Evolutionary conservation across 441 rosid species (phyloP), one percentile per base, ranked within the genome.

Genomic region (Bruguiera hainesii): DNA sequence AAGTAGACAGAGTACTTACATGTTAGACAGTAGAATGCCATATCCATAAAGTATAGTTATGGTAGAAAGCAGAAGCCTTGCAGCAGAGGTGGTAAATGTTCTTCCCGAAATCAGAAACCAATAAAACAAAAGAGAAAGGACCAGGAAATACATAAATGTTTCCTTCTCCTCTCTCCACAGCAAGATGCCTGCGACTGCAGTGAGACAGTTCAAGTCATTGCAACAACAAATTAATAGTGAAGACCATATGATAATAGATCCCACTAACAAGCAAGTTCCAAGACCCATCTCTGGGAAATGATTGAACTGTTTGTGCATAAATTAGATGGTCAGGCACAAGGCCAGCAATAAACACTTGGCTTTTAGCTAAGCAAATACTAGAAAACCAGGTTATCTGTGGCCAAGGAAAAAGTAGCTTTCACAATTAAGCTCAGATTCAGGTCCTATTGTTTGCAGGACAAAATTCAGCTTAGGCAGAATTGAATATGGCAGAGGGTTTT

Each of bases 101-200:
- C 86, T 87, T 75, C 87, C 97, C 69, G 84, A 76, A 50, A 90
- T 87, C 73, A 88, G 85, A 80, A 88, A 86, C 97, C 98, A 91
- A 80, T 82, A 85, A 71, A 85, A 91, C 70, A 84, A 70, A 70
- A 84, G 20, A 77, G 76, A 79, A 73, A 82, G 75, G 15, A 75
- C 60, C 60, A 89, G 70, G 67, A 91, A 89, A 79, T 76, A 89
- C 9, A 80, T 51, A 65, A 91, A 89, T 67, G 99, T 85, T 80
- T 70, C 79, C 88, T 85, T 94, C 85, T 89, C 89, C 72, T 94
- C 89, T 81, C 96, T 91, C 99, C 99, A 94, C 39, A 94, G 87
- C 65, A 89, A 87, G 79, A 94, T 76, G 56, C 87, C 88, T 18
- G 94, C 89, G 80, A 87, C 99, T 94, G 94, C 84, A 85, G 52